These are phyloP conservation scores for Suillus bovinus DNA, from an alignment of 768 basidiomycete species.

Conservation along the genomic window DNA sequence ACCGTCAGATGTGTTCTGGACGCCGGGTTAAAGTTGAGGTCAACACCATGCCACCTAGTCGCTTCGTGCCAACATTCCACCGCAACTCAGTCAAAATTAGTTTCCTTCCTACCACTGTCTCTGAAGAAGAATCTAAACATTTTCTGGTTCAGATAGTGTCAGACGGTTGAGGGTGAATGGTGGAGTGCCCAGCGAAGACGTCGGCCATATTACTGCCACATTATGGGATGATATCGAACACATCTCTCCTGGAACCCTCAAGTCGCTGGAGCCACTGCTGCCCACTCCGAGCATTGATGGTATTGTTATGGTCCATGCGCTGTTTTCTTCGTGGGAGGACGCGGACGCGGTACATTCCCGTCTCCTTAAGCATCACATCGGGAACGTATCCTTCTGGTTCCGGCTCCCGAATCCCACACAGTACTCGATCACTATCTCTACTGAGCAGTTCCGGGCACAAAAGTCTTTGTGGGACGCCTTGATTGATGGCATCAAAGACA, in stretches of 20 bases:
- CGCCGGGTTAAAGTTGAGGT: conserved; percentile 49
- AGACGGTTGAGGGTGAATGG: conserved; percentile 28
- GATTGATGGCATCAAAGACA: conserved; percentile 34
- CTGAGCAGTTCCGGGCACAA: conserved; percentile 53
- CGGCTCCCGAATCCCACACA: conserved; percentile 49
- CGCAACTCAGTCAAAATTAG: conserved; percentile 43
- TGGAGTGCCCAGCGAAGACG: conserved; percentile 12
- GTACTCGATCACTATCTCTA: conserved; percentile 50
- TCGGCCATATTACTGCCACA: conserved; percentile 20
- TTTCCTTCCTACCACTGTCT: conserved; percentile 36
- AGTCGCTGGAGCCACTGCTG: conserved; percentile 28
- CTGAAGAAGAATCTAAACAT: conserved; percentile 26
- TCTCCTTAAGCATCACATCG: conserved; percentile 36
- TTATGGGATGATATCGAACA: conserved; percentile 28
- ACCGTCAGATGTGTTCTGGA: conserved; percentile 37
- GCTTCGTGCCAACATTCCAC: conserved; percentile 24
- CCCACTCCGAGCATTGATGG: conserved; percentile 29
- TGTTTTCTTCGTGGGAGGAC: conserved; percentile 50
- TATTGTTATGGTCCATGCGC: conserved; percentile 38
- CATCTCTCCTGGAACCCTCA: conserved; percentile 18
- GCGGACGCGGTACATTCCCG: conserved; percentile 41
- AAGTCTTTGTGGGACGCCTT: conserved; percentile 49
- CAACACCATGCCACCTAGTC: conserved; percentile 40
- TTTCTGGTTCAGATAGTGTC: conserved; percentile 32
- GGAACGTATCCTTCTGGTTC: conserved; percentile 34